A percentile compares a stretch with the other conserved stretches of the same genome.
phyloP scores from a whole-genome alignment of 805 yeast species.

The Myxozyma vanderwaltii region DNA sequence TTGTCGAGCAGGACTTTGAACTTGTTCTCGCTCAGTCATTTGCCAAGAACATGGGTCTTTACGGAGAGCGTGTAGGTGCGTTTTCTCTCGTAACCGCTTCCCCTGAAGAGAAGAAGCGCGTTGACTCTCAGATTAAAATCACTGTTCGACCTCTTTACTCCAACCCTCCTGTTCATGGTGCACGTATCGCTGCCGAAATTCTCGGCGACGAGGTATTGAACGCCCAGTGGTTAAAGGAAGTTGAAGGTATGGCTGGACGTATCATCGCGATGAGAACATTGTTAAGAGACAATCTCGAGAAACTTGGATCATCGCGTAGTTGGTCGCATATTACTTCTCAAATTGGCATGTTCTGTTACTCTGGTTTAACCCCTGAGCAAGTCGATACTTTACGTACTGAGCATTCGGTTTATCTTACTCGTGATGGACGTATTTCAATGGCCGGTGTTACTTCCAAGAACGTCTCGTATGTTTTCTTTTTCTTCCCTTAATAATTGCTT shows the following conservation, averaged over 20 bases:
- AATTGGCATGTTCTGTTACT: conserved; percentile 95
- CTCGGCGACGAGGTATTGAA: conserved; percentile 62
- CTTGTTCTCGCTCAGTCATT: conserved; percentile 79
- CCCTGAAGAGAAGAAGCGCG: conserved; percentile 50
- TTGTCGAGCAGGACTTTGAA: conserved; percentile 47
- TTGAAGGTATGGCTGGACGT: conserved; percentile 75
- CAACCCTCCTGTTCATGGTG: conserved; percentile 94
- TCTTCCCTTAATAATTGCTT: no score
- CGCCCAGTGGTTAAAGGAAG: conserved; percentile 77
- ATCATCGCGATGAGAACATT: conserved; percentile 69
- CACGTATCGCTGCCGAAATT: conserved; percentile 80
- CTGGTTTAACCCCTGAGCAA: conserved; percentile 74
- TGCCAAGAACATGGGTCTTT: conserved; percentile 92
- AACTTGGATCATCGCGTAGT: conserved; percentile 56
- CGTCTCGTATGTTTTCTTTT: conserved; percentile 55
- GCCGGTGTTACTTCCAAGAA: conserved; percentile 83
- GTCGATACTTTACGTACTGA: conserved; percentile 69
- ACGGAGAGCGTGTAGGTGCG: conserved; percentile 94
- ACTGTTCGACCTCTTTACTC: conserved; percentile 85
- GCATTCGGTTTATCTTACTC: conserved; percentile 79
- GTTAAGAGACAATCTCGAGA: conserved; percentile 63
- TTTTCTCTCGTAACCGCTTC: conserved; percentile 58
- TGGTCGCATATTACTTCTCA: conserved; percentile 89
- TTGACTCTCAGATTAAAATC: conserved; percentile 80
- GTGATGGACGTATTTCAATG: conserved; percentile 88